Conservation (phyloP, 2,329 filamentous ascomycete species). For the Fusarium pseudoanthophilum region DNA sequence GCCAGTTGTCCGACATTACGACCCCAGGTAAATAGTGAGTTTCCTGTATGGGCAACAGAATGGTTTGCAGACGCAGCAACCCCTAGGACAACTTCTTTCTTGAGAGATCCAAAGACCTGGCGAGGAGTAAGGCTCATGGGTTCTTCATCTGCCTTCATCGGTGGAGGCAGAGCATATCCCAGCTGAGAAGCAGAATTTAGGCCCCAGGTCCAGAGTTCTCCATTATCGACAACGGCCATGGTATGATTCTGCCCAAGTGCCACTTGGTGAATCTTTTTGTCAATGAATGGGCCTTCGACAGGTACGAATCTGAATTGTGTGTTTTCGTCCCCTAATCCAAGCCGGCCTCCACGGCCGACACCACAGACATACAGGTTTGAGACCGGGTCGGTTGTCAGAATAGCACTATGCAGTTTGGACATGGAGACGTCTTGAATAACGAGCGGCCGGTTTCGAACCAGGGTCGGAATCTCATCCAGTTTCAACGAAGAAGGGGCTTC, state of each 20-base stretch:
- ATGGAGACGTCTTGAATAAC: slow-evolving; percentile 84
- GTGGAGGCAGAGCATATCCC: slow-evolving; percentile 80
- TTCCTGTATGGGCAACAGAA: slow-evolving; percentile 86
- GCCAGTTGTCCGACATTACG: slow-evolving; percentile 95
- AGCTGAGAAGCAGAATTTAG: slow-evolving; percentile 87
- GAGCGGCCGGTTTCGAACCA: slow-evolving; percentile 78
- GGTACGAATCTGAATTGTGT: slow-evolving; percentile 89
- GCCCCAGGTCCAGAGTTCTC: slow-evolving; percentile 96
- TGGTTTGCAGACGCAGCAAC: slow-evolving; percentile 91
- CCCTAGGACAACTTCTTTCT: slow-evolving; percentile 83
- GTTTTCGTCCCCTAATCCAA: slow-evolving; percentile 89
- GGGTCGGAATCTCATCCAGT: slow-evolving; percentile 71
- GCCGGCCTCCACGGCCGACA: slow-evolving; percentile 87
- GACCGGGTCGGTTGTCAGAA: slow-evolving; percentile 86
- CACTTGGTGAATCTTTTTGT: slow-evolving; percentile 79
- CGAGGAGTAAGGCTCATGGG: slow-evolving; percentile 83
- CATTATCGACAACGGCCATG: slow-evolving; percentile 83
- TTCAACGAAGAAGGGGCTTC: slow-evolving; percentile 44
- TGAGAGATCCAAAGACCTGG: slow-evolving; percentile 91
- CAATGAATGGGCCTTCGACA: slow-evolving; percentile 79
- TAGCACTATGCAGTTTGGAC: slow-evolving; percentile 90
- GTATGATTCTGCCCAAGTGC: slow-evolving; percentile 93
- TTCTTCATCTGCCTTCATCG: slow-evolving; percentile 78
- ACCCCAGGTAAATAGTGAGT: slow-evolving; percentile 90
- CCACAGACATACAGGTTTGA: slow-evolving; percentile 95